Evolutionary conservation across 306 rosid genomes (phyloP).

Genomic region (Cicer pinnatifidum): DNA sequence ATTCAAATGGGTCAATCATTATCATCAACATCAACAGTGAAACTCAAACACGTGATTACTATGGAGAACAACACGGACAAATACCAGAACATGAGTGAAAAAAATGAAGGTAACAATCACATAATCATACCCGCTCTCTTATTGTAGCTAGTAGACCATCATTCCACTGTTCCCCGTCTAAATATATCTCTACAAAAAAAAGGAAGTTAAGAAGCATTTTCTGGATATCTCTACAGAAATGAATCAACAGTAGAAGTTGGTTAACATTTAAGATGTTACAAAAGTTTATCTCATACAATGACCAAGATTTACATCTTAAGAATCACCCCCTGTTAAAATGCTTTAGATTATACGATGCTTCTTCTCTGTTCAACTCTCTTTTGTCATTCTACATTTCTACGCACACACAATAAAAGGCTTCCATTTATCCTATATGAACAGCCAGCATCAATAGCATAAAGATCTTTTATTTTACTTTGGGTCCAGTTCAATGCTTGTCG

Average conservation of each 20-base stretch:
- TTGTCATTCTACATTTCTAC: neutral
- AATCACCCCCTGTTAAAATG: constrained; percentile 29
- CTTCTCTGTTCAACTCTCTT: constrained; percentile 19
- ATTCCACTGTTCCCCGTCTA: constrained; percentile 89
- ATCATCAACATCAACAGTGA: constrained; percentile 35
- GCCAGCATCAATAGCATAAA: constrained; percentile 3
- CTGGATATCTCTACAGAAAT: constrained; percentile 18
- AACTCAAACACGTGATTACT: constrained; percentile 37
- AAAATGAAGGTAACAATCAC: constrained; percentile 34
- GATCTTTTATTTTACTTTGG: neutral
- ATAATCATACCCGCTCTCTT: constrained; percentile 77
- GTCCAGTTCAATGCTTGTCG: neutral
- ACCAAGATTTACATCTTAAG: constrained; percentile 27
- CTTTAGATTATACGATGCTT: constrained; percentile 24
- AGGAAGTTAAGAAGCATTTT: constrained; percentile 13
- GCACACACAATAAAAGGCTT: neutral
- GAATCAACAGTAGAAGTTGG: constrained; percentile 26
- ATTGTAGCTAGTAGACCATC: constrained; percentile 92
- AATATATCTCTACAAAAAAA: constrained; percentile 57
- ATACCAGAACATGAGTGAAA: constrained; percentile 43
- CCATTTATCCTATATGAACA: constrained; percentile 23
- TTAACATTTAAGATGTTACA: constrained; percentile 16
- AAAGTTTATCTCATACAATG: constrained; percentile 27
- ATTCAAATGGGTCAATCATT: constrained; percentile 43
- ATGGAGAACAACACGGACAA: constrained; percentile 36